A percentile compares a stretch with the other conserved stretches of the same genome.
Evolutionary conservation across 2,329 filamentous ascomycete species (phyloP).

Genomic region (Botrytis cinerea): DNA sequence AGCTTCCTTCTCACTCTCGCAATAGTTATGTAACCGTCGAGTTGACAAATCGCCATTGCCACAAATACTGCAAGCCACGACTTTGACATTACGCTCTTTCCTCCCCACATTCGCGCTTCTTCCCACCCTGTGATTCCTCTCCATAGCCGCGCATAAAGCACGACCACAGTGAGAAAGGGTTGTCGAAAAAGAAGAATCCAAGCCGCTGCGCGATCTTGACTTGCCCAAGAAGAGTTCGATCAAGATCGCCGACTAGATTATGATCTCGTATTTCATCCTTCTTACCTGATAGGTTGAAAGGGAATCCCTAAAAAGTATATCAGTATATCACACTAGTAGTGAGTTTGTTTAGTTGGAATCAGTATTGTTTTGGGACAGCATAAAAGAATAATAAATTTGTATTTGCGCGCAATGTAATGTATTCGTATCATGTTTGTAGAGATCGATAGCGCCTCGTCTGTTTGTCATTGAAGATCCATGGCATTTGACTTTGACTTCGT

Average conservation of each 20-base stretch:
- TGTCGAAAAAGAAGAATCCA: constrained; percentile 34
- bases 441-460: constrained; percentile 22
- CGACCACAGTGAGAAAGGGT: constrained; percentile 32
- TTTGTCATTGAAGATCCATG: constrained; percentile 21
- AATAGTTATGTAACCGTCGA: background rate
- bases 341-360: background rate
- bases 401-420: constrained; percentile 12
- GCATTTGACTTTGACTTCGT: constrained; percentile 24
- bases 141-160: constrained; percentile 52
- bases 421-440: constrained; percentile 17
- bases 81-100: background rate
- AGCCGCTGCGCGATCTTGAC: constrained; percentile 54
- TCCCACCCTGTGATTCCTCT: constrained; percentile 46
- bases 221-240: constrained; percentile 32
- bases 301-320: background rate
- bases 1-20: background rate
- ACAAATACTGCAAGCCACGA: background rate
- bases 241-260: constrained; percentile 14
- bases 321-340: background rate
- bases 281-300: background rate
- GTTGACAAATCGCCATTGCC: background rate
- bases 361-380: constrained; percentile 12
- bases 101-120: background rate
- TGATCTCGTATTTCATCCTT: constrained; percentile 13
- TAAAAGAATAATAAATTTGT: constrained; percentile 5